Percentiles rank a stretch among this genome's conserved stretches.
These are phyloP conservation scores for Carallia brachiata DNA, from an alignment of 345 rosid species.

Conservation along the genomic window DNA sequence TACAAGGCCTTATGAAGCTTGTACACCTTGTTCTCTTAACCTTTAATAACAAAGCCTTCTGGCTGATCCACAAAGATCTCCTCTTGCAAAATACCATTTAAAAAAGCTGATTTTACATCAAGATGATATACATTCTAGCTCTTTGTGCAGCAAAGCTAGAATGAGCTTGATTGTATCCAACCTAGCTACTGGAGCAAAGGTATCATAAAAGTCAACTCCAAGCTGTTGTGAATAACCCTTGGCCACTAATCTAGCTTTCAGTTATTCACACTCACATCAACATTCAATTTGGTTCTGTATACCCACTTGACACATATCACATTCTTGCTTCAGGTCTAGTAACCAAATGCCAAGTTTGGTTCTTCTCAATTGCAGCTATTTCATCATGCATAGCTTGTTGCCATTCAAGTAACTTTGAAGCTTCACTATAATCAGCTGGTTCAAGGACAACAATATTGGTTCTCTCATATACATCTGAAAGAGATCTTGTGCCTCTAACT, in stretches of 20 bases:
- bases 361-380: not conserved
- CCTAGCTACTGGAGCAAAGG: not conserved
- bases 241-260: not conserved
- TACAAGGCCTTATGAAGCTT: not conserved
- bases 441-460: too few relatives aligned
- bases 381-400: not conserved
- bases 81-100: not conserved
- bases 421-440: not conserved
- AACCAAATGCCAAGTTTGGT: not conserved
- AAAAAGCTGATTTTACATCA: not conserved
- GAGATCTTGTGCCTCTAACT: too few relatives aligned
- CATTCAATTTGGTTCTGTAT: not conserved
- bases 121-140: not conserved
- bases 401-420: not conserved
- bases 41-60: not conserved
- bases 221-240: not conserved
- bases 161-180: not conserved
- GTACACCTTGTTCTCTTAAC: not conserved
- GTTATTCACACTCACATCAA: not conserved
- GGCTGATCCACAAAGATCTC: constrained; percentile 3
- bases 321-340: not conserved
- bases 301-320: not conserved
- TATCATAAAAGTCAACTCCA: not conserved
- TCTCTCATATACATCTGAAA: too few relatives aligned
- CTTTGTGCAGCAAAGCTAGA: not conserved